Conservation (phyloP, 1,284 basidiomycete species). For the Gymnopus androsaceus region DNA sequence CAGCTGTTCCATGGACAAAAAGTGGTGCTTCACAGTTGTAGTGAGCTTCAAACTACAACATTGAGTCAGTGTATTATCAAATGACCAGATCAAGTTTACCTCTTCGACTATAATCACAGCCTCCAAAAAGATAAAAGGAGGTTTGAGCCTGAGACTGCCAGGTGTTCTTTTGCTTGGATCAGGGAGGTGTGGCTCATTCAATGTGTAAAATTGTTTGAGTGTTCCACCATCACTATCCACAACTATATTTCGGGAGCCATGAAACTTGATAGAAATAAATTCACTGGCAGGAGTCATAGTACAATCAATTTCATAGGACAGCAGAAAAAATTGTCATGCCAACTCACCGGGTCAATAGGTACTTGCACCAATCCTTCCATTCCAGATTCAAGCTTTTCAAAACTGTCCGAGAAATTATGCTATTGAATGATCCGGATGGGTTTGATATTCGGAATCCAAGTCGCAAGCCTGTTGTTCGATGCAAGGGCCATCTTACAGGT, state of each 20-base stretch:
- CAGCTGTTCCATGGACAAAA: background rate
- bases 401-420: conserved; percentile 11
- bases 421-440: conserved; percentile 15
- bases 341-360: no score
- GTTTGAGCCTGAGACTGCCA: background rate
- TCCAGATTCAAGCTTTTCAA: no score
- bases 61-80: no score
- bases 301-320: no score
- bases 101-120: background rate
- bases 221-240: background rate
- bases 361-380: no score
- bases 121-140: background rate
- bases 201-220: background rate
- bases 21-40: background rate
- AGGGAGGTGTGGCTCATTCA: background rate
- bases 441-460: conserved; percentile 8
- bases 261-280: background rate
- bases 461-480: background rate
- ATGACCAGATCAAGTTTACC: no score
- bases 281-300: no score
- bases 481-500: conserved; percentile 8
- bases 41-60: background rate
- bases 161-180: background rate
- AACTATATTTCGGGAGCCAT: background rate
- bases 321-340: no score